phyloP scores from a whole-genome alignment of 805 yeast species.

The Hanseniaspora taiwanica region DNA sequence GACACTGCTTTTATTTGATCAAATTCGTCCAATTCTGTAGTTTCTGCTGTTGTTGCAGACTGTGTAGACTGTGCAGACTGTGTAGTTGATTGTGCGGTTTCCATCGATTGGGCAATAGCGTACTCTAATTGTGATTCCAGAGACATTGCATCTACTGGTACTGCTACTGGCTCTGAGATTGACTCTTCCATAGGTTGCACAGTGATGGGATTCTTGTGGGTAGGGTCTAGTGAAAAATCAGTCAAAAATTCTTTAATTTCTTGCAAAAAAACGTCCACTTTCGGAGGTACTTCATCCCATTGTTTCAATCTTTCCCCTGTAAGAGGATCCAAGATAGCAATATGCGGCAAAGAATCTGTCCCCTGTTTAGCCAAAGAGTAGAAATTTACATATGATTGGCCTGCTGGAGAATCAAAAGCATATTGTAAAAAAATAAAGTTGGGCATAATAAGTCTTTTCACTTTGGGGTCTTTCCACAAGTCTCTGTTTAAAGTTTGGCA shows the following conservation, averaged over 20 bases:
- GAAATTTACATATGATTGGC: conserved; percentile 54
- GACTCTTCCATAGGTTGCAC: conserved; percentile 47
- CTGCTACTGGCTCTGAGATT: too few relatives aligned
- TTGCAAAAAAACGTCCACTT: conserved; percentile 42
- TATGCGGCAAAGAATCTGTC: conserved; percentile 52
- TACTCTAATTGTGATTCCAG: conserved; percentile 77
- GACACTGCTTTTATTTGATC: conserved; percentile 32
- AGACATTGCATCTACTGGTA: too few relatives aligned
- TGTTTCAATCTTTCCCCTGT: conserved; percentile 80
- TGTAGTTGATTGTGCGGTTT: too few relatives aligned
- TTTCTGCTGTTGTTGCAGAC: conserved; percentile 9
- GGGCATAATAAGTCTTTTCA: conserved; percentile 51
- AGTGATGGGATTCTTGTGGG: conserved; percentile 49
- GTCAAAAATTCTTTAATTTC: conserved; percentile 60
- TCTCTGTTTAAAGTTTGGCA: conserved; percentile 90
- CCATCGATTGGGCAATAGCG: conserved; percentile 59
- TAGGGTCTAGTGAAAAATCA: conserved; percentile 50
- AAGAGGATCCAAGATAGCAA: conserved; percentile 84
- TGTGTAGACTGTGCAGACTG: too few relatives aligned
- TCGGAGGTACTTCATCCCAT: conserved; percentile 62
- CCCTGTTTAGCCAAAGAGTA: conserved; percentile 44
- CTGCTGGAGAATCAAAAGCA: conserved; percentile 64
- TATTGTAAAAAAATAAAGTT: conserved; percentile 79
- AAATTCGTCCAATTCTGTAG: conserved; percentile 32
- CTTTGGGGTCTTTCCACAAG: conserved; percentile 63